phyloP scores from a whole-genome alignment of 2,329 filamentous ascomycete genomes.

The Ophiostoma triangulosporum region DNA sequence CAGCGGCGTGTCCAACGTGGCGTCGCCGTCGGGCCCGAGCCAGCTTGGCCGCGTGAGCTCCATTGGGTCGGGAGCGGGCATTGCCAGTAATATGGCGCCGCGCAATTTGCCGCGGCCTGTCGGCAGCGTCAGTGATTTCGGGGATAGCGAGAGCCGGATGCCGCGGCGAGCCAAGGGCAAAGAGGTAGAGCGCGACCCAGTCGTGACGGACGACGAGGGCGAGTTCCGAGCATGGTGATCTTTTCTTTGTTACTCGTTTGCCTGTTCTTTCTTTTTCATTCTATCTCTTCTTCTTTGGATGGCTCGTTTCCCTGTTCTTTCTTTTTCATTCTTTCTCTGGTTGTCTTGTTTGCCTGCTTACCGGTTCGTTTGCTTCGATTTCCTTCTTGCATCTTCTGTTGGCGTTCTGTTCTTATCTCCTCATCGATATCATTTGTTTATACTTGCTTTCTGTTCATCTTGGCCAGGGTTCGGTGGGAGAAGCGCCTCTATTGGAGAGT shows the following conservation, averaged over 20 bases:
- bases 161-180: slow-evolving; percentile 29
- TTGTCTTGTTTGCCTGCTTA: neutral
- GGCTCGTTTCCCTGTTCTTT: neutral
- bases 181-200: slow-evolving; percentile 23
- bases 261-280: neutral
- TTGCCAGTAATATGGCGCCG: neutral
- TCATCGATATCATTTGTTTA: slow-evolving; percentile 2
- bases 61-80: neutral
- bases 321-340: neutral
- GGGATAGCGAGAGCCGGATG: slow-evolving; percentile 13
- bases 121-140: neutral
- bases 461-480: neutral
- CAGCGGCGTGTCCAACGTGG: neutral
- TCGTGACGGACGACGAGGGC: slow-evolving; percentile 13
- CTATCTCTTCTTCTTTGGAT: neutral
- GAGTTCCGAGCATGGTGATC: slow-evolving; percentile 8
- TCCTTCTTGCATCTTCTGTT: neutral
- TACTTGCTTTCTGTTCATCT: neutral
- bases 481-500: neutral
- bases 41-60: neutral
- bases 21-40: neutral
- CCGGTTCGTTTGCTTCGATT: too few species aligned
- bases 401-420: neutral
- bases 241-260: neutral
- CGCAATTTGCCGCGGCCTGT: neutral